Percentiles rank a stretch among this genome's conserved stretches.
Conservation (phyloP, 1,284 basidiomycete species). For the Nidula niveotomentosa region DNA sequence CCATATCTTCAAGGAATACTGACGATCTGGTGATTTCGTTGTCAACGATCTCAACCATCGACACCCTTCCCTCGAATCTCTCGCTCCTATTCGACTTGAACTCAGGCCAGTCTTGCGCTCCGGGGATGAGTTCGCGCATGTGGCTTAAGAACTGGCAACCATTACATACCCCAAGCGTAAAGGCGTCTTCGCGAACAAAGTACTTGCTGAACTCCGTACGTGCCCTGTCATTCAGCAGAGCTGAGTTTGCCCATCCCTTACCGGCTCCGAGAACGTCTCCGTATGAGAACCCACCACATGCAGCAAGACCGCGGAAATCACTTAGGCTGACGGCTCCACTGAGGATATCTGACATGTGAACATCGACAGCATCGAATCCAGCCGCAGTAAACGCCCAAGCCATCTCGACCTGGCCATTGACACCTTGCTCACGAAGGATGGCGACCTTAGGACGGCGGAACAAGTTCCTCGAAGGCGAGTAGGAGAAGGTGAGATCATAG, state of each 20-base stretch:
- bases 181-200: constrained; percentile 59
- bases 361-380: constrained; percentile 93
- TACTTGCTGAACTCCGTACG: constrained; percentile 79
- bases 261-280: constrained; percentile 98
- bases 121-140: constrained; percentile 86
- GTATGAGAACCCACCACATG: constrained; percentile 98
- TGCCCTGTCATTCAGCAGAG: constrained; percentile 78
- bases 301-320: constrained; percentile 86
- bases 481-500: constrained; percentile 72
- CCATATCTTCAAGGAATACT: constrained; percentile 91
- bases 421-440: constrained; percentile 96
- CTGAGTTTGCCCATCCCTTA: constrained; percentile 96
- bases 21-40: constrained; percentile 55
- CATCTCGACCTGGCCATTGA: constrained; percentile 99
- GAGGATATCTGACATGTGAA: constrained; percentile 98
- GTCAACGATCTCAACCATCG: constrained; percentile 77
- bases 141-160: constrained; percentile 97
- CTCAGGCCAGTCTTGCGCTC: constrained; percentile 83
- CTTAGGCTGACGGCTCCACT: constrained; percentile 63
- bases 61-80: constrained; percentile 89
- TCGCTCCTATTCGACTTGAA: constrained; percentile 91
- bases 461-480: constrained; percentile 36
- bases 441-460: constrained; percentile 83
- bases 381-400: constrained; percentile 95
- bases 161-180: constrained; percentile 92